Base-by-base conservation (phyloP, 2,329 filamentous ascomycete species). In the Drechslerella dactyloides region DNA sequence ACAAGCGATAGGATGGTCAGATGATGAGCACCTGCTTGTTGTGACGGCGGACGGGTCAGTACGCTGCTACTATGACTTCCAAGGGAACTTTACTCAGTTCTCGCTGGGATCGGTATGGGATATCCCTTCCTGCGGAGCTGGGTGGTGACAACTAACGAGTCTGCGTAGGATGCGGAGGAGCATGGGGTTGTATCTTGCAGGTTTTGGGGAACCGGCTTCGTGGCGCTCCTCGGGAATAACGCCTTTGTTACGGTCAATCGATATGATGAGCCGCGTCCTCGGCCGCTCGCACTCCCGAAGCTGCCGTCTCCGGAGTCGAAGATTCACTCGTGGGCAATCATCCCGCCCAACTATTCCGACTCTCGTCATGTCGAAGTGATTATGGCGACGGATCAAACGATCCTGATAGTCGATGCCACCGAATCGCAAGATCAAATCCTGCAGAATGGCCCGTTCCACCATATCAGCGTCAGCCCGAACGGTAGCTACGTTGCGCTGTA, bases 41-140 rank as follows among this genome's bases (percentile, higher is more conserved):
- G 87, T 97, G 57, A 91, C 92, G 8, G 86, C 90, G 59, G 93
- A 99, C 78, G 94, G 94, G 23, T 93, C 88, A 0, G 93, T 97
- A 48, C 85, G 93, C 70, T 94, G 91, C 79, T 97, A 93, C 78
- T 87, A 92, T 79, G 90, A 94, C 77, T 82, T 99, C n/a, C 90
- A 96, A 79, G 91, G 90, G 73, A 93, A 97, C 78, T 99, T 99
- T 78, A 91, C 89, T 15, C 93, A 96, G 68, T 99, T 97, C 80
- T 93, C 90, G 0, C 83, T 99, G 0, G 94, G 93, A 60, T 89
- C 68, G 60, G 68, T 72, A 65, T 48, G 68, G 2, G 19, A n/a
- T 44, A 15, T 2, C 11, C 17, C 27, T 13, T 24, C 17, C 7
- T 52, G 30, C 23, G 21, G 8, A 10, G 17, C 19, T 24, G 4